Evolutionary conservation across 192 early-diverging fungal species (phyloP).

Genomic region (Glomus cerebriforme): DNA sequence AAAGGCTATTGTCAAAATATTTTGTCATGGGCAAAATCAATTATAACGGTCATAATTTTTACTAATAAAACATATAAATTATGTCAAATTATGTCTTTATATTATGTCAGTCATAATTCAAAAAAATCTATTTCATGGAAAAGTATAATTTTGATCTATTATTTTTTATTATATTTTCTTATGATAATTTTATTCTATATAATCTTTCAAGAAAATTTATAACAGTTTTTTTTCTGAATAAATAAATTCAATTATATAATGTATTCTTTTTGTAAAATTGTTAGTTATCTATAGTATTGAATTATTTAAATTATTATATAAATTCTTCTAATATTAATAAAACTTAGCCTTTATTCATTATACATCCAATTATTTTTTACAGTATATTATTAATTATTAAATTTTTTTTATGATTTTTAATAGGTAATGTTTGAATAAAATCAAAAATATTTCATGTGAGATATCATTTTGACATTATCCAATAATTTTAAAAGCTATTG

Average conservation of each 20-base stretch:
- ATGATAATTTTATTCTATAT: conserved; percentile 15
- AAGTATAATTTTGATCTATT: background rate
- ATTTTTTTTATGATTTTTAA: background rate
- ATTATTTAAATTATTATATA: background rate
- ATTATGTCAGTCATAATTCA: too few species aligned
- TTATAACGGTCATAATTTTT: too few species aligned
- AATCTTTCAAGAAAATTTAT: conserved; percentile 7
- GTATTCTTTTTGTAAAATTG: conserved; percentile 11
- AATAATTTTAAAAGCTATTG: background rate
- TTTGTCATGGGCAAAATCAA: too few species aligned
- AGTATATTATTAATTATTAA: background rate
- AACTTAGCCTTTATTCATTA: background rate
- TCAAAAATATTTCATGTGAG: background rate
- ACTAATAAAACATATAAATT: too few species aligned
- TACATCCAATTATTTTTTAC: conserved; percentile 10
- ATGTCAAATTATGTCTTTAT: too few species aligned
- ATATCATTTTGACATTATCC: background rate
- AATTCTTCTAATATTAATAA: background rate
- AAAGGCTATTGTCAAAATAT: too few species aligned
- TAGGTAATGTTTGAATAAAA: conserved; percentile 1
- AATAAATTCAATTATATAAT: background rate
- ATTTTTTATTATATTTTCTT: background rate
- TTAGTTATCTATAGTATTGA: background rate
- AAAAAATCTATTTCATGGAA: too few species aligned
- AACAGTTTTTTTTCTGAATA: conserved; percentile 1